Conservation (phyloP, 805 yeast genomes). For the Barnettozyma populi region DNA sequence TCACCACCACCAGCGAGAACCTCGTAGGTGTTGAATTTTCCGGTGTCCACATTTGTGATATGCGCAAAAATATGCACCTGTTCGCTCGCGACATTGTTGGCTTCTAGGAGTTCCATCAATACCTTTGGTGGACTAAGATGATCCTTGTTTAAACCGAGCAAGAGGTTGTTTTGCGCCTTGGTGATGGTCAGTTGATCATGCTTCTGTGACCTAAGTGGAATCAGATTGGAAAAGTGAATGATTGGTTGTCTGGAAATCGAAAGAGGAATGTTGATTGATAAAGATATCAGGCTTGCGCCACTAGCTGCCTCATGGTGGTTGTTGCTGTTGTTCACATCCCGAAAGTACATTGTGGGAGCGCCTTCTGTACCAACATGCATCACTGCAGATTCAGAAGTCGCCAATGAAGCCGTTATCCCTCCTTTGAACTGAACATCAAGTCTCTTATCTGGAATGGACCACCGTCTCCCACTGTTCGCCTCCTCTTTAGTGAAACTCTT, state of each 20-base stretch:
- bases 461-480: not conserved
- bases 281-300: not conserved
- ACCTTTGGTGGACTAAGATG: constrained; percentile 6
- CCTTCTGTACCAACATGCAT: not conserved
- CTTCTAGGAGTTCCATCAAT: constrained; percentile 3
- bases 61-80: constrained; percentile 6
- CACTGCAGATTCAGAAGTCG: not conserved
- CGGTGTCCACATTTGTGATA: not conserved
- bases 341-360: not conserved
- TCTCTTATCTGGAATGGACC: not conserved
- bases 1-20: constrained; percentile 14
- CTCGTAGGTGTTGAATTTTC: not conserved
- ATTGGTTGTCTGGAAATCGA: not conserved
- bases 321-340: not conserved
- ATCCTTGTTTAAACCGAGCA: not conserved
- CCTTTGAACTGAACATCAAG: not conserved
- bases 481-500: not conserved
- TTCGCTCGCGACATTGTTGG: not conserved
- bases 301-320: no score
- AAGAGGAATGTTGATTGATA: constrained; percentile 2
- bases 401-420: not conserved
- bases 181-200: not conserved
- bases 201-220: not conserved
- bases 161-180: constrained; percentile 5
- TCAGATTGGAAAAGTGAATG: not conserved